These are phyloP conservation scores for Candida sithepensis DNA, from an alignment of 805 yeast species.

Conservation along the genomic window DNA sequence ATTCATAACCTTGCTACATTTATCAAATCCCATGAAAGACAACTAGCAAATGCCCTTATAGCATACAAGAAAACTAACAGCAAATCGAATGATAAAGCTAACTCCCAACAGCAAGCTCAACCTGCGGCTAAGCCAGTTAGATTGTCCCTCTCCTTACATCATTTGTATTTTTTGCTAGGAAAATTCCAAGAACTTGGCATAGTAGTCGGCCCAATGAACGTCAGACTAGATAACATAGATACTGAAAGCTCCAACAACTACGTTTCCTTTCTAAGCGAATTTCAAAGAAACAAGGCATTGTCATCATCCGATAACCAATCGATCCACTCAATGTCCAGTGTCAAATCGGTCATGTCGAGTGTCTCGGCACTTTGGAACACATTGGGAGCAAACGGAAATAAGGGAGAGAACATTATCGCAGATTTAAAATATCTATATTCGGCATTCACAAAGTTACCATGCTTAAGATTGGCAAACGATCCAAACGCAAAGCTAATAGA, in stretches of 20 bases:
- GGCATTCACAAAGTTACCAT: constrained; percentile 63
- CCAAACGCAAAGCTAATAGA: constrained; percentile 53
- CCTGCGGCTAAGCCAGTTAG: constrained; percentile 45
- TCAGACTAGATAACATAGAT: constrained; percentile 55
- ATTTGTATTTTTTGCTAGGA: constrained; percentile 58
- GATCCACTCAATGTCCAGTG: constrained; percentile 55
- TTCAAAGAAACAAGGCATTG: constrained; percentile 35
- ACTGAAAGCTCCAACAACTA: constrained; percentile 45
- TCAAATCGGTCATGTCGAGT: constrained; percentile 49
- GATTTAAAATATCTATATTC: constrained; percentile 56
- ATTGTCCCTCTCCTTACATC: constrained; percentile 58
- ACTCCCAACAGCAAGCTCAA: constrained; percentile 7
- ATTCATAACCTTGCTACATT: constrained; percentile 51
- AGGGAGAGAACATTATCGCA: constrained; percentile 35
- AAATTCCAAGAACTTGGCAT: constrained; percentile 46
- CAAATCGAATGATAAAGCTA: constrained; percentile 7
- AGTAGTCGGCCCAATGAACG: constrained; percentile 58
- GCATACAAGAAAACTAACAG: constrained; percentile 44
- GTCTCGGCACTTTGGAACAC: constrained; percentile 40
- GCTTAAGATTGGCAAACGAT: constrained; percentile 57
- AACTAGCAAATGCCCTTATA: constrained; percentile 54
- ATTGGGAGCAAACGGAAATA: constrained; percentile 37
- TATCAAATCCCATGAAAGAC: constrained; percentile 53
- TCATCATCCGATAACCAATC: constrained; percentile 39
- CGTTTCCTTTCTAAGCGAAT: constrained; percentile 60